Evolutionary conservation across 345 rosid genomes (phyloP).

Genomic region (Corchorus capsularis): DNA sequence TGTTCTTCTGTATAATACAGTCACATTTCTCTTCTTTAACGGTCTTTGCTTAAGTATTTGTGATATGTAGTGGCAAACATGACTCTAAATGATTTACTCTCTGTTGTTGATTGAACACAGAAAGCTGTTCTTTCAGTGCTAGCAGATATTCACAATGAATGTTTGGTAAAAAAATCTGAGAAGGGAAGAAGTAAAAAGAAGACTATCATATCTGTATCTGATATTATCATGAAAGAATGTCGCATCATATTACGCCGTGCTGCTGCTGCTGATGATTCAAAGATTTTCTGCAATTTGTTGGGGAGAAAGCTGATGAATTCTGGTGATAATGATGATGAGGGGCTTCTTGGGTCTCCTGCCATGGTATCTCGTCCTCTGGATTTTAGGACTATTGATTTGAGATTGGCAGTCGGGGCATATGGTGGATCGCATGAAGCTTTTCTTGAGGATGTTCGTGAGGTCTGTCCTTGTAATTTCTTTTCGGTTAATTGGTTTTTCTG

Average conservation of each 20-base stretch:
- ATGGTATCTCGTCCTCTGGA: slow-evolving; percentile 95
- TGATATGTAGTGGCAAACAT: neutral
- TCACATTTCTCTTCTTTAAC: neutral
- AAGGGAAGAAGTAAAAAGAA: slow-evolving; percentile 58
- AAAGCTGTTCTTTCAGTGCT: slow-evolving; percentile 97
- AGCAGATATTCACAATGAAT: slow-evolving; percentile 58
- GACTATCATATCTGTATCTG: slow-evolving; percentile 57
- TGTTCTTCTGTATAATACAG: neutral
- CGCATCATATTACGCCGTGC: slow-evolving; percentile 77
- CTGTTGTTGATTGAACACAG: slow-evolving; percentile 60
- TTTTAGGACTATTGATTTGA: slow-evolving; percentile 93
- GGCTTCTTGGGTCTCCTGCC: slow-evolving; percentile 95
- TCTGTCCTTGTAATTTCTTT: slow-evolving; percentile 33
- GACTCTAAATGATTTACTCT: slow-evolving; percentile 30
- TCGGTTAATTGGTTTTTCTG: neutral
- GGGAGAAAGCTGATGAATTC: slow-evolving; percentile 74
- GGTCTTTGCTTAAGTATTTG: slow-evolving; percentile 3
- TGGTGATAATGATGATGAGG: slow-evolving; percentile 87
- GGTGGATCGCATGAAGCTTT: slow-evolving; percentile 84
- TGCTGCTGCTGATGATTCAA: slow-evolving; percentile 83
- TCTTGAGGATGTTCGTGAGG: slow-evolving; percentile 97
- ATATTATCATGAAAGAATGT: slow-evolving; percentile 84
- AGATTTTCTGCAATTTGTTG: slow-evolving; percentile 83
- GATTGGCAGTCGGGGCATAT: slow-evolving; percentile 90
- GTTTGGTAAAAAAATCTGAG: slow-evolving; percentile 46